phyloP scores from a whole-genome alignment of 1,284 basidiomycete genomes.

The Trametes sp. region DNA sequence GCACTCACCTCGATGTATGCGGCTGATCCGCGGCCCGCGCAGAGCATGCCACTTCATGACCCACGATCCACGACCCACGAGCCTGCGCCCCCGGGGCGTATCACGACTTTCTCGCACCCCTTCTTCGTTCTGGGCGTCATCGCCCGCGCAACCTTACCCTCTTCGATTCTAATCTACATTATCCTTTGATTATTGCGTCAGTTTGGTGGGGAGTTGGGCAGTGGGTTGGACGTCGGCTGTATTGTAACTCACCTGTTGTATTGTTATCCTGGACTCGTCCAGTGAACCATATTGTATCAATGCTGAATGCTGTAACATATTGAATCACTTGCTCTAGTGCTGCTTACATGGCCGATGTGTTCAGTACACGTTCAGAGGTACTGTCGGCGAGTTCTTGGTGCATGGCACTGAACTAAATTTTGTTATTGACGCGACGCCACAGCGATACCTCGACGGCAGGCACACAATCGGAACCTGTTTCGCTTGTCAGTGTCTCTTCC shows the following conservation, averaged over 20 bases:
- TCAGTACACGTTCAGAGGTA: too few species aligned
- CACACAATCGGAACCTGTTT: too few species aligned
- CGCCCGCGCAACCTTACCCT: not conserved
- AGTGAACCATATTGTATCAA: not conserved
- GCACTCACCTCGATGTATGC: not conserved
- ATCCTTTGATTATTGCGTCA: not conserved
- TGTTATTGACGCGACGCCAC: not conserved
- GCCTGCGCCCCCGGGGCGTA: not conserved
- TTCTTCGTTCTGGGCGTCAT: constrained; percentile 4
- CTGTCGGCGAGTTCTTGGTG: too few species aligned
- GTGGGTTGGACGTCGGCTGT: not conserved
- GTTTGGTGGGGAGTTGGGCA: not conserved
- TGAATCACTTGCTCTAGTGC: not conserved
- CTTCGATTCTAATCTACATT: constrained; percentile 1
- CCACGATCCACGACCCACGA: too few species aligned
- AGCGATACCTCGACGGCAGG: too few species aligned
- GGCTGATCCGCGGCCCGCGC: not conserved
- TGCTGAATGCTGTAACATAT: not conserved
- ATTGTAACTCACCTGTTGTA: not conserved
- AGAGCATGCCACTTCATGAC: not conserved
- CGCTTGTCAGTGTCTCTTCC: too few species aligned
- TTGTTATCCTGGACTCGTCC: constrained; percentile 6
- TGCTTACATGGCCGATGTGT: not conserved
- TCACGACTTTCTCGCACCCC: not conserved
- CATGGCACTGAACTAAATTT: too few species aligned